Evolutionary conservation across 371 early-diverging fungal species (phyloP).

Genomic region (Paraphysoderma sedebokerense): DNA sequence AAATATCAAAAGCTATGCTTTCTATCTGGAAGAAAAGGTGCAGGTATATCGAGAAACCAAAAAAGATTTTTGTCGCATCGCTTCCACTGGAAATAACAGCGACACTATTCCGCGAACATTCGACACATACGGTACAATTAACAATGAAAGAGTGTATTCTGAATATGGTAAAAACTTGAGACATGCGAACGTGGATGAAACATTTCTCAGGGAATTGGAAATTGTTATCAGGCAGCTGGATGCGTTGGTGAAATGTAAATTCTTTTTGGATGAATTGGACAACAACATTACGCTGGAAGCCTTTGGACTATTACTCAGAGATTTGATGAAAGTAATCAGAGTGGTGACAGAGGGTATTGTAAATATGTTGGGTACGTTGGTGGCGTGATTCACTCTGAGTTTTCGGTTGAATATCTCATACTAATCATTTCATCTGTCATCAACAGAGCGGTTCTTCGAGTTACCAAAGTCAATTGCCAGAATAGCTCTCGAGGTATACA

Average conservation of each 20-base stretch:
- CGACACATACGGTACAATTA: neutral
- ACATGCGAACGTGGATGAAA: constrained; percentile 37
- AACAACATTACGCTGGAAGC: constrained; percentile 75
- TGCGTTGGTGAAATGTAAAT: constrained; percentile 61
- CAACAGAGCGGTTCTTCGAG: constrained; percentile 63
- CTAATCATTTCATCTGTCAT: neutral
- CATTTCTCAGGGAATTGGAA: constrained; percentile 53
- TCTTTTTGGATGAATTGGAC: constrained; percentile 61
- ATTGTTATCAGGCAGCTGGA: constrained; percentile 65
- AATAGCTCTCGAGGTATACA: constrained; percentile 72
- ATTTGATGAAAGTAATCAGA: constrained; percentile 69
- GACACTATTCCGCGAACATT: neutral
- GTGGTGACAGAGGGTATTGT: constrained; percentile 82
- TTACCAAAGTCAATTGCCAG: constrained; percentile 62
- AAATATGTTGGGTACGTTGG: constrained; percentile 50
- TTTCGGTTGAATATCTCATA: neutral
- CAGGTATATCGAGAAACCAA: constrained; percentile 49
- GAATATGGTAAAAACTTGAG: constrained; percentile 31
- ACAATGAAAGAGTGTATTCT: constrained; percentile 17
- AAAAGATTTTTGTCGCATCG: constrained; percentile 38
- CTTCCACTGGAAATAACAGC: constrained; percentile 1
- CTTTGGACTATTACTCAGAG: constrained; percentile 65
- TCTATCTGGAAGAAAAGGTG: constrained; percentile 67
- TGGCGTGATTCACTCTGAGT: neutral
- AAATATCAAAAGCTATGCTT: constrained; percentile 63